Evolutionary conservation across 441 rosid genomes (phyloP).

Genomic region (Adansonia madagascariensis): DNA sequence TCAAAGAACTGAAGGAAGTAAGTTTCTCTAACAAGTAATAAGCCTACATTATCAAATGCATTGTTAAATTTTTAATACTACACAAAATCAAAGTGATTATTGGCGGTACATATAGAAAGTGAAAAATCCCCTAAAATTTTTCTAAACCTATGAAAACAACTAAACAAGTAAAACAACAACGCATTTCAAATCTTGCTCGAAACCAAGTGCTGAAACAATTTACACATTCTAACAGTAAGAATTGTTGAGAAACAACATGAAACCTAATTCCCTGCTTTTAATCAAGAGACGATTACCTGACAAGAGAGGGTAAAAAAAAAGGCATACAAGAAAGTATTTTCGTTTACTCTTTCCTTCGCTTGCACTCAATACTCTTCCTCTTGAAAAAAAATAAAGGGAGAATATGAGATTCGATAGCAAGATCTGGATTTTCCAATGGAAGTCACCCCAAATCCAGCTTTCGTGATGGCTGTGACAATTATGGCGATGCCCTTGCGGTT

Average conservation of each 20-base stretch:
- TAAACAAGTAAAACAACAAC: too few species aligned
- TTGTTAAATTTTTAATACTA: not conserved
- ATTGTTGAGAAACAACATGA: too few species aligned
- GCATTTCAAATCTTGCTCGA: too few species aligned
- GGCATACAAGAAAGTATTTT: too few species aligned
- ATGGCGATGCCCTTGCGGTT: slow-evolving; percentile 24
- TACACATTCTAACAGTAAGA: too few species aligned
- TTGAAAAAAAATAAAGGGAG: slow-evolving; percentile 45
- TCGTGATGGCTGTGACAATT: slow-evolving; percentile 29
- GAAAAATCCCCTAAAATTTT: too few species aligned
- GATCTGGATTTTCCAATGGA: not conserved
- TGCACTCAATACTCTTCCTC: slow-evolving; percentile 34
- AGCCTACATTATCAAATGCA: too few species aligned
- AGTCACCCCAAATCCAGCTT: slow-evolving; percentile 20
- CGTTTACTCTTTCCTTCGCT: not conserved
- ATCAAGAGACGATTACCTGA: not conserved
- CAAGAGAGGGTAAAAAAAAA: not conserved
- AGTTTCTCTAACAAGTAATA: too few species aligned
- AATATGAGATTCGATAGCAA: slow-evolving; percentile 12
- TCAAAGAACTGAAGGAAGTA: too few species aligned
- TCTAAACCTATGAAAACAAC: too few species aligned
- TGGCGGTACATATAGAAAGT: not conserved
- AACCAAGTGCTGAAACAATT: too few species aligned
- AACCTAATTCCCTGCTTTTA: too few species aligned
- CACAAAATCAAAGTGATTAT: not conserved